Percentiles rank a stretch among this genome's conserved stretches.
Conservation (phyloP, 1,284 basidiomycete genomes). For the Malassezia arunalokei region DNA sequence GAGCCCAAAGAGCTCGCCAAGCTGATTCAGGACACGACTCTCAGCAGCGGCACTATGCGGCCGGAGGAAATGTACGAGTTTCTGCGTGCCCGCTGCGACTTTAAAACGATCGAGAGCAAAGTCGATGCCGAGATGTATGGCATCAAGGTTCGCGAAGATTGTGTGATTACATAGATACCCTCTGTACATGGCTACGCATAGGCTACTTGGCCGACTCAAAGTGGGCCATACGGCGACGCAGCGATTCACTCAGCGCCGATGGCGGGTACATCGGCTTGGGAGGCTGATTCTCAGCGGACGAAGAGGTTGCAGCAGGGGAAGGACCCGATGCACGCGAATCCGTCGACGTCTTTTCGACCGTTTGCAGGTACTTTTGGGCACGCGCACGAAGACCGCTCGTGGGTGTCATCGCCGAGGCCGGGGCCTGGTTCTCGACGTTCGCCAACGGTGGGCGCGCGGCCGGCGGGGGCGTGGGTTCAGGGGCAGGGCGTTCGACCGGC, state of each 20-base stretch:
- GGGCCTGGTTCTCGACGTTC: not conserved
- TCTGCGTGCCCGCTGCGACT: slow-evolving; percentile 28
- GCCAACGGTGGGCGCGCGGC: slow-evolving; percentile 1
- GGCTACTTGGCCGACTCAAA: slow-evolving; percentile 4
- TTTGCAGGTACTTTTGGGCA: slow-evolving; percentile 13
- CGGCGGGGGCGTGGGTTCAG: not conserved
- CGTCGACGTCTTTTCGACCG: not conserved
- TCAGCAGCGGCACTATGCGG: slow-evolving; percentile 71
- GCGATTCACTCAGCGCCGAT: slow-evolving; percentile 10
- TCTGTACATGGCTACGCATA: not conserved
- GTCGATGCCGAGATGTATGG: slow-evolving; percentile 45
- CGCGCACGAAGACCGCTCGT: slow-evolving; percentile 9
- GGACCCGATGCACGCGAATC: not conserved
- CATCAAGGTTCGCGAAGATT: slow-evolving; percentile 41
- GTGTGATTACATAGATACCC: slow-evolving; percentile 21
- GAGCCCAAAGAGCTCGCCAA: slow-evolving; percentile 70
- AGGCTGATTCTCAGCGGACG: slow-evolving; percentile 1
- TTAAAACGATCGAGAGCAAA: slow-evolving; percentile 35
- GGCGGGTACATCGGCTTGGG: slow-evolving; percentile 3
- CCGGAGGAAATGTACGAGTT: slow-evolving; percentile 59
- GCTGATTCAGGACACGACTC: slow-evolving; percentile 82
- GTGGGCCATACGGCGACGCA: slow-evolving; percentile 10
- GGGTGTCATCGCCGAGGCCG: not conserved
- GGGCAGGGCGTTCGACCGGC: not conserved
- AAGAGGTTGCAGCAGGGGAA: not conserved